phyloP scores from a whole-genome alignment of 768 basidiomycete species.

The Boletellus ananas region DNA sequence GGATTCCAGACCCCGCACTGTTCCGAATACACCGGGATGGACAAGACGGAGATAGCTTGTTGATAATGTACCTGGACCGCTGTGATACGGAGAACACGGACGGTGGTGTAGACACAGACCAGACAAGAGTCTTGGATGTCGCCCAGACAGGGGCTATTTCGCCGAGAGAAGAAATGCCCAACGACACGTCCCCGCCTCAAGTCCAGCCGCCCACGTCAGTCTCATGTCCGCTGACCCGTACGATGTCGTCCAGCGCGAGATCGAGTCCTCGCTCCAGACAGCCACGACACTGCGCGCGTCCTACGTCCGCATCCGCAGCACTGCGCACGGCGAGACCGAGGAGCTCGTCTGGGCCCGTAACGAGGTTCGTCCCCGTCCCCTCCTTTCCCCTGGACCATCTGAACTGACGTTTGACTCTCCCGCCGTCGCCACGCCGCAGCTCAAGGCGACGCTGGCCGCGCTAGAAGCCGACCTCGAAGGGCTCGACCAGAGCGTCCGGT shows the following conservation, averaged over 20 bases:
- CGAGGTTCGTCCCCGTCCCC: constrained; percentile 42
- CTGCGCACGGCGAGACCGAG: constrained; percentile 69
- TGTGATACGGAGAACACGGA: no score
- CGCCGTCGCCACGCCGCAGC: constrained; percentile 34
- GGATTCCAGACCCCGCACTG: no score
- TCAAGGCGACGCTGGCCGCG: constrained; percentile 71
- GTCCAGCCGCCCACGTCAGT: no score
- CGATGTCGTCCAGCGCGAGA: constrained; percentile 80
- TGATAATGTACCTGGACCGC: no score
- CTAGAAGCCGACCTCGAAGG: constrained; percentile 89
- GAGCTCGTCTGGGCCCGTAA: constrained; percentile 76
- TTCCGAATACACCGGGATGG: no score
- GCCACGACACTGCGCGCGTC: constrained; percentile 71
- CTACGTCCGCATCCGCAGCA: constrained; percentile 73
- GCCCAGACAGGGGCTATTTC: neutral
- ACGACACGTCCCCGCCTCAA: no score
- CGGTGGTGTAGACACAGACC: no score
- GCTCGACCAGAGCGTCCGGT: constrained; percentile 93
- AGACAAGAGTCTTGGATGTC: no score
- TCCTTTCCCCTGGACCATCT: no score
- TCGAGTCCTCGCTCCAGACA: constrained; percentile 69
- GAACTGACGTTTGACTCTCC: no score
- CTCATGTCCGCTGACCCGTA: constrained; percentile 79
- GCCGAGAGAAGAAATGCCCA: neutral
- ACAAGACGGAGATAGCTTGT: no score